A percentile compares a stretch with the other conserved stretches of the same genome.
Conservation (phyloP, 345 rosid species). For the Sisymbrium irio region DNA sequence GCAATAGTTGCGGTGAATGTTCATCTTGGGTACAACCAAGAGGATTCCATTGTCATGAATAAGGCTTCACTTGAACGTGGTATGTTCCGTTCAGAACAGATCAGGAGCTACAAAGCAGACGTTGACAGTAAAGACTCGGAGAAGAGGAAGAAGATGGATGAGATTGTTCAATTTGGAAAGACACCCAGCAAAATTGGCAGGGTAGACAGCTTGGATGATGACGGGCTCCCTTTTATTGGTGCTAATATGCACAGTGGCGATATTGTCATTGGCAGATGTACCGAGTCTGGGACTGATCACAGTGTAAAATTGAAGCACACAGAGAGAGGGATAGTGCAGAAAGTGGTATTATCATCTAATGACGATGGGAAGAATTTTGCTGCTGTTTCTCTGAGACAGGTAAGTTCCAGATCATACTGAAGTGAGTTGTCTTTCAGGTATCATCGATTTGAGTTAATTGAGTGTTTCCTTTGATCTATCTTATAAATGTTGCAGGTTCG, state of each 20-base stretch:
- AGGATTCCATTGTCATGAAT: constrained; percentile 92
- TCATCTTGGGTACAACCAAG: constrained; percentile 92
- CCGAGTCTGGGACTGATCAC: constrained; percentile 79
- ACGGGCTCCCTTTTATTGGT: constrained; percentile 82
- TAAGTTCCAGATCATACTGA: constrained; percentile 28
- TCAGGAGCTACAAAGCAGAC: constrained; percentile 88
- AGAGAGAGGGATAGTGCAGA: constrained; percentile 88
- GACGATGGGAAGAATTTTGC: constrained; percentile 95
- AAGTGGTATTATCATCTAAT: constrained; percentile 80
- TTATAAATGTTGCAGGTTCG: constrained; percentile 53
- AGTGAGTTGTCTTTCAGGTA: constrained; percentile 3
- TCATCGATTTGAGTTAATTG: not conserved
- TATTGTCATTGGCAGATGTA: constrained; percentile 78
- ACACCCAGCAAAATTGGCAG: constrained; percentile 65
- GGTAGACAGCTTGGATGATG: constrained; percentile 87
- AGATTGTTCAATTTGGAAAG: constrained; percentile 63
- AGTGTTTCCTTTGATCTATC: constrained; percentile 7
- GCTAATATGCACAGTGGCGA: constrained; percentile 83
- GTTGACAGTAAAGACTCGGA: constrained; percentile 74
- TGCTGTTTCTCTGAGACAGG: constrained; percentile 87
- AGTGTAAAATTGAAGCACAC: constrained; percentile 87
- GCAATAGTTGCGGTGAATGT: constrained; percentile 94
- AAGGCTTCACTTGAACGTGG: constrained; percentile 88
- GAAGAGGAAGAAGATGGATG: constrained; percentile 59
- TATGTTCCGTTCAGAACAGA: constrained; percentile 84